Conservation (phyloP, 2,329 filamentous ascomycete genomes). For the Cordyceps tenuipes region DNA sequence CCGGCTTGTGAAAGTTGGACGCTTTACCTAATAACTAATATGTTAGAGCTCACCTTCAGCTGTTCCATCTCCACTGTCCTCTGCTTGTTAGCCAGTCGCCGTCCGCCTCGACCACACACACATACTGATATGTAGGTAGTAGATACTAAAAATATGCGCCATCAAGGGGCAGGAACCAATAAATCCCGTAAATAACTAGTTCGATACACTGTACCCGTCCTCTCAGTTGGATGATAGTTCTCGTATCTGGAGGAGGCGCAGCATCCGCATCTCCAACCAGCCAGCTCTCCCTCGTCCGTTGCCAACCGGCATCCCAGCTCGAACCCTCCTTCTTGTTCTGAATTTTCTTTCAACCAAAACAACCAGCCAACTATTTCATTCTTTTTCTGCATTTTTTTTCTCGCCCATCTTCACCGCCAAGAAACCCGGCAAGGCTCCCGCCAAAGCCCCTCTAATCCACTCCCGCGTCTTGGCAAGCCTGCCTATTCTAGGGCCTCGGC, state of each 20-base stretch:
- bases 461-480: conserved; percentile 1
- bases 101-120: not conserved
- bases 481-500: not conserved
- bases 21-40: too few relatives aligned
- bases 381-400: not conserved
- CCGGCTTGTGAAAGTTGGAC: too few relatives aligned
- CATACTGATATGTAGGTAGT: not conserved
- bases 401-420: not conserved
- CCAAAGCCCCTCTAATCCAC: not conserved
- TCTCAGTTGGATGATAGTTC: not conserved
- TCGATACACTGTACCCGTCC: not conserved
- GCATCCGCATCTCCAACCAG: not conserved
- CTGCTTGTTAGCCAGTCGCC: not conserved
- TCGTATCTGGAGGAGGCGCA: not conserved
- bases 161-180: not conserved
- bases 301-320: not conserved
- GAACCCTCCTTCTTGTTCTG: not conserved
- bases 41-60: too few relatives aligned
- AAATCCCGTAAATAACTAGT: not conserved
- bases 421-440: not conserved
- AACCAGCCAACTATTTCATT: too few relatives aligned
- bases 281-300: not conserved
- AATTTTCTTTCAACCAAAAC: too few relatives aligned
- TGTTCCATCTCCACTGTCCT: not conserved
- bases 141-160: not conserved